Evolutionary conservation across 75 land plant species (phyloP), one percentile per base, ranked within the genome.

Genomic region (Pinus taeda): DNA sequence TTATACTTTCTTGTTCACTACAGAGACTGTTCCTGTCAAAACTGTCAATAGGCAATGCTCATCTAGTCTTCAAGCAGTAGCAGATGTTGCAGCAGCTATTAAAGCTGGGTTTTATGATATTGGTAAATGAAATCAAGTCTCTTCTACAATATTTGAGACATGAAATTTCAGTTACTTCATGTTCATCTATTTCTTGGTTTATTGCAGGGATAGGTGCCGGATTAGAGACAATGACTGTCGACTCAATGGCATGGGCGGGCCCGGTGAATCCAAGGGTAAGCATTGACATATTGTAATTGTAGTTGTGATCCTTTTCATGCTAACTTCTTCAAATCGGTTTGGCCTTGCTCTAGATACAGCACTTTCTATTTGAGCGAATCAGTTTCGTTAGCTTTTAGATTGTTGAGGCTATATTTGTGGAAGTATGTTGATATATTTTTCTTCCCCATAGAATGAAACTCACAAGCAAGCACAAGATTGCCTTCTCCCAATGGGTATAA

Each of bases 21-120:
- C 81, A 90, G 89, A 87, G 22, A 90, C 87, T 74, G 89, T 90
- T 22, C 89, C 89, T 15, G 65, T 90, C 36, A 82, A 82, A 81
- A 85, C 92, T 59, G 89, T 90, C 57, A 90, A 90, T 60, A 82
- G 89, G 78, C 89, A 90, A 71, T 90, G 92, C 59, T 90, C 92
- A 57, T 90, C 89, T 76, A 89, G 89, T 17, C 85, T 90, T 58
- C 87, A 90, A 82, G 90, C 89, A 30, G 87, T 90, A 71, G 92
- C 89, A 75, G 90, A 90, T 85, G 92, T 90, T 58, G 92, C 83
- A 69, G 87, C 89, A 49, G 86, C 89, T 15, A 90, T 90, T 14
- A 87, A 80, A 80, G 83, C 83, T 58, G 90, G 90, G 21, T 90
- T 84, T 75, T 90, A 90, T 85, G 92, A 90, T 37, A 90, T 90